phyloP scores from a whole-genome alignment of 2,329 filamentous ascomycete species.

The Aspergillus quadricinctus region DNA sequence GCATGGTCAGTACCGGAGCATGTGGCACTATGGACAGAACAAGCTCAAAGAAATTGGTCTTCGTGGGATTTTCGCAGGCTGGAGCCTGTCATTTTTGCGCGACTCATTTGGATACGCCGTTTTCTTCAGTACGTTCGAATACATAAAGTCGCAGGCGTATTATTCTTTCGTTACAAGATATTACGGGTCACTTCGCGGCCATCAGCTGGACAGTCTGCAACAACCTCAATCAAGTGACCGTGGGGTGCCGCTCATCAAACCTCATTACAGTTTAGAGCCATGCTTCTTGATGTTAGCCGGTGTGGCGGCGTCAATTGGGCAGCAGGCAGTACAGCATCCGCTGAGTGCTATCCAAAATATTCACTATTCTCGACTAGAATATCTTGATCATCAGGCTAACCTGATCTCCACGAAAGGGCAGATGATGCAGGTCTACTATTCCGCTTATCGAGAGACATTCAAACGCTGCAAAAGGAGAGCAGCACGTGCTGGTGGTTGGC shows the following conservation, averaged over 20 bases:
- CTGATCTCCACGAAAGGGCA: constrained; percentile 37
- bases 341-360: constrained; percentile 56
- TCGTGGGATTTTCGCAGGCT: constrained; percentile 61
- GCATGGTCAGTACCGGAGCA: constrained; percentile 55
- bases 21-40: constrained; percentile 59
- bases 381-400: constrained; percentile 52
- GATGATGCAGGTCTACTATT: constrained; percentile 53
- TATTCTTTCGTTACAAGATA: constrained; percentile 58
- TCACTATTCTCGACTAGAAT: constrained; percentile 57
- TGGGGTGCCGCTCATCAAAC: constrained; percentile 48
- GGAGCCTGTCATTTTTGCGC: constrained; percentile 54
- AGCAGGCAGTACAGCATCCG: constrained; percentile 57
- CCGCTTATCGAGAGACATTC: constrained; percentile 58
- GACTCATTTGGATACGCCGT: constrained; percentile 58
- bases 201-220: constrained; percentile 25
- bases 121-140: constrained; percentile 63
- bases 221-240: constrained; percentile 24
- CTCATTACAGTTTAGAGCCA: constrained; percentile 61
- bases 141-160: constrained; percentile 59
- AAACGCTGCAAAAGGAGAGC: constrained; percentile 51
- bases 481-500: constrained; percentile 50
- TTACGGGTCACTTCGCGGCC: constrained; percentile 44
- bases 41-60: constrained; percentile 58
- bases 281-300: constrained; percentile 58
- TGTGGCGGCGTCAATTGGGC: constrained; percentile 53